A percentile compares a stretch with the other conserved stretches of the same genome.
Conservation (phyloP, 2,329 filamentous ascomycete genomes). For the Nakataea oryzae region DNA sequence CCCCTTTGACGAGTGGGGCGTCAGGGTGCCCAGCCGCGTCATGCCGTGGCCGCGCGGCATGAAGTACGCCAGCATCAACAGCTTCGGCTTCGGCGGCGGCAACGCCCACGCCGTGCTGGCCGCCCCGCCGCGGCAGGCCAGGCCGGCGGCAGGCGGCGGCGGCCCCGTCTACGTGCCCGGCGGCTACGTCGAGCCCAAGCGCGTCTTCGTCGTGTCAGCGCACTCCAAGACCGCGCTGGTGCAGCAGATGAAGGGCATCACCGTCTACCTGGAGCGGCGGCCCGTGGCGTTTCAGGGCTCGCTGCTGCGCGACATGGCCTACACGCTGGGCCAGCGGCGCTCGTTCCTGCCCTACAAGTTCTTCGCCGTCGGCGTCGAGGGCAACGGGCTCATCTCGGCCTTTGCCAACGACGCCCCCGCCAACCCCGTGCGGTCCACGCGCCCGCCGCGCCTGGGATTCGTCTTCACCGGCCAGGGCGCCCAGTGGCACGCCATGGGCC, state of each 20-base stretch:
- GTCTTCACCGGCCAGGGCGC: constrained; percentile 21
- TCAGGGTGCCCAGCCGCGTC: constrained; percentile 8
- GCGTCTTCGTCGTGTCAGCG: constrained; percentile 8
- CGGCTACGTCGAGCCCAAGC: constrained; percentile 4
- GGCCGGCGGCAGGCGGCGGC: neutral
- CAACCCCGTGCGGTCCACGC: constrained; percentile 6
- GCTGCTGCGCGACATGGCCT: constrained; percentile 12
- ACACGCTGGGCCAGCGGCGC: constrained; percentile 17
- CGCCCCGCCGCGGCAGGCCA: constrained; percentile 2
- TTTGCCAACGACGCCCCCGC: neutral
- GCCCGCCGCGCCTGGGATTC: constrained; percentile 10
- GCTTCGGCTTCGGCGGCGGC: constrained; percentile 33
- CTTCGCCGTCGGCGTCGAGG: constrained; percentile 4
- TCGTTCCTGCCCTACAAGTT: constrained; percentile 9
- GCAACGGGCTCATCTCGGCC: constrained; percentile 1
- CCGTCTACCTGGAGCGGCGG: constrained; percentile 8
- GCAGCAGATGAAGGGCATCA: constrained; percentile 5
- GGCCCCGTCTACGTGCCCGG: neutral
- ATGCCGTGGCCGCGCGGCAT: constrained; percentile 8
- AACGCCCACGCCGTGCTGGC: constrained; percentile 32
- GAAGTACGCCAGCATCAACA: constrained; percentile 22
- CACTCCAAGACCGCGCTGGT: constrained; percentile 7
- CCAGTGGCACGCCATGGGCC: constrained; percentile 18
- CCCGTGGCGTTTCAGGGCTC: constrained; percentile 9
- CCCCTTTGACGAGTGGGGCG: constrained; percentile 10